A percentile compares a stretch with the other conserved stretches of the same genome.
Evolutionary conservation across 2,329 filamentous ascomycete genomes (phyloP).

Genomic region (Raffaelea ambrosiae): DNA sequence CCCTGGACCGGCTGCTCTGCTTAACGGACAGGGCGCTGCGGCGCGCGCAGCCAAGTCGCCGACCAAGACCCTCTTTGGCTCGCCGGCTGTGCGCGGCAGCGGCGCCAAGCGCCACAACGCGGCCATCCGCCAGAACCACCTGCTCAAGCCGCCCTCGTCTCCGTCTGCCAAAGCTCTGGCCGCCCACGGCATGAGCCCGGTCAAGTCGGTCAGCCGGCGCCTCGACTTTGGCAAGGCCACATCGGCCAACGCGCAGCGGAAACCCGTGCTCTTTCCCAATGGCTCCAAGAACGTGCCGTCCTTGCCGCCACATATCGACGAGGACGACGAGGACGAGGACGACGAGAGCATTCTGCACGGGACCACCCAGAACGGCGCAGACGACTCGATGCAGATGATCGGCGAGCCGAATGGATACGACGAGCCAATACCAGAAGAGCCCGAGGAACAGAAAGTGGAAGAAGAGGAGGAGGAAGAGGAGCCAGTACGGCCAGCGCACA

Average conservation of each 20-base stretch:
- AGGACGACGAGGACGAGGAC: slow-evolving; percentile 13
- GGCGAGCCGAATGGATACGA: slow-evolving; percentile 8
- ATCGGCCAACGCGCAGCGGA: slow-evolving; percentile 15
- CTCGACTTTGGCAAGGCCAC: slow-evolving; percentile 39
- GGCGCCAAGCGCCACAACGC: slow-evolving; percentile 14
- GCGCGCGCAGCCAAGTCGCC: slow-evolving; percentile 46
- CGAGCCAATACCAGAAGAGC: slow-evolving; percentile 11
- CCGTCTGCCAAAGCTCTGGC: slow-evolving; percentile 26
- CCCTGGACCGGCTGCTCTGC: slow-evolving; percentile 43
- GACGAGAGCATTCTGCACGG: slow-evolving; percentile 16
- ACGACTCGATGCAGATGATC: slow-evolving; percentile 36
- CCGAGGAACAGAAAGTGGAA: slow-evolving; percentile 19
- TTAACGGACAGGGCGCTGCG: slow-evolving; percentile 40
- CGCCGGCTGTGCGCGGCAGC: slow-evolving; percentile 43
- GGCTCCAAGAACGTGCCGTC: neutral
- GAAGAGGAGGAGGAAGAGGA: slow-evolving; percentile 16
- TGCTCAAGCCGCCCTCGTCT: slow-evolving; percentile 44
- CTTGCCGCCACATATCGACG: slow-evolving; percentile 15
- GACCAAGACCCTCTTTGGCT: slow-evolving; percentile 51
- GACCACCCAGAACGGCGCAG: slow-evolving; percentile 19
- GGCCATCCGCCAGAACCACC: slow-evolving; percentile 33
- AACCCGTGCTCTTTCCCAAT: slow-evolving; percentile 2
- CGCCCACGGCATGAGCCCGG: slow-evolving; percentile 21
- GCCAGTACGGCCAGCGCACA: slow-evolving; percentile 2
- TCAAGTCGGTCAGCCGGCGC: slow-evolving; percentile 39